Percentiles rank a stretch among this genome's conserved stretches.
These are phyloP conservation scores for Kwoniella dendrophila DNA, from an alignment of 768 basidiomycete species.

Conservation along the genomic window DNA sequence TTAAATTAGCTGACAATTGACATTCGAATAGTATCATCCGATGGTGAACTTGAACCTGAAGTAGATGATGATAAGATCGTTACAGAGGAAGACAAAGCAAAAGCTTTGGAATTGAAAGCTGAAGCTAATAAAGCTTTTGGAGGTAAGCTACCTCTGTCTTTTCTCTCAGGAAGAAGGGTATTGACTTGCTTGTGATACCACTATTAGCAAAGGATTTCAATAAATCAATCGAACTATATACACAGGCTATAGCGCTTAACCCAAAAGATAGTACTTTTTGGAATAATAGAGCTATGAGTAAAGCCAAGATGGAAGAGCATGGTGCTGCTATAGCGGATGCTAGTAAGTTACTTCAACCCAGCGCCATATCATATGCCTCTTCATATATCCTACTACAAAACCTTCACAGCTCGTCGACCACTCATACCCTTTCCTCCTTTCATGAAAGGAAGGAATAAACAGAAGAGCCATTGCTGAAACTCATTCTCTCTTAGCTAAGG, in stretches of 20 bases:
- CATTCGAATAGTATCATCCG: slow-evolving; percentile 33
- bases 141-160: slow-evolving; percentile 25
- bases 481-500: slow-evolving; percentile 64
- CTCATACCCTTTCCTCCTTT: too few relatives aligned
- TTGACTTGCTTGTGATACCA: not conserved
- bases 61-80: slow-evolving; percentile 57
- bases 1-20: not conserved
- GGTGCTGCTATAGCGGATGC: slow-evolving; percentile 89
- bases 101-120: slow-evolving; percentile 73
- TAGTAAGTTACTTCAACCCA: slow-evolving; percentile 61
- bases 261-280: slow-evolving; percentile 85
- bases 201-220: slow-evolving; percentile 74
- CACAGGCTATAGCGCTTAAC: slow-evolving; percentile 81
- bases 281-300: slow-evolving; percentile 90
- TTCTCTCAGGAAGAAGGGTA: not conserved
- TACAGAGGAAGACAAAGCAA: slow-evolving; percentile 70
- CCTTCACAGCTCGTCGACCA: too few relatives aligned
- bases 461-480: not conserved
- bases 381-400: too few relatives aligned
- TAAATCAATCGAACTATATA: slow-evolving; percentile 75
- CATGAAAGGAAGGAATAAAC: not conserved
- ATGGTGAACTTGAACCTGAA: slow-evolving; percentile 48
- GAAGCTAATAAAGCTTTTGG: slow-evolving; percentile 85
- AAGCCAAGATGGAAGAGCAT: slow-evolving; percentile 88
- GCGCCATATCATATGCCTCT: not conserved